Evolutionary conservation across 805 yeast species (phyloP).

Genomic region (Pichia cephalocereana): DNA sequence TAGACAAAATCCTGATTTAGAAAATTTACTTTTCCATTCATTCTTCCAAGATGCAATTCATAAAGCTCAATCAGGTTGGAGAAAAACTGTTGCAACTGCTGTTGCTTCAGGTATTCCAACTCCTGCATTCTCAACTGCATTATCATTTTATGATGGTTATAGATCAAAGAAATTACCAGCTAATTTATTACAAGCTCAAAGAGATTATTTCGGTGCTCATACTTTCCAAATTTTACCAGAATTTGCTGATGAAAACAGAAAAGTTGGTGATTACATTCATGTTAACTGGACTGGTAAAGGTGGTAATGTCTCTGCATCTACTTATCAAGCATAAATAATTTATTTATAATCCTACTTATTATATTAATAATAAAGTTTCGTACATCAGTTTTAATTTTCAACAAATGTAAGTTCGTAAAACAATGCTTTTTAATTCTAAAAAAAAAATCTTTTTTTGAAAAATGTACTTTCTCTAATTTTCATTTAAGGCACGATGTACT

Average conservation of each 20-base stretch:
- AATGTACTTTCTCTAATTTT: too few relatives aligned
- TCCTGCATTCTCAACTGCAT: conserved; percentile 95
- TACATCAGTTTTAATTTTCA: too few relatives aligned
- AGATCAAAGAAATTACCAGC: conserved; percentile 95
- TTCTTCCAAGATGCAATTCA: conserved; percentile 87
- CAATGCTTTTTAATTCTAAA: too few relatives aligned
- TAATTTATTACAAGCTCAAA: conserved; percentile 97
- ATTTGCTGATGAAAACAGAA: conserved; percentile 63
- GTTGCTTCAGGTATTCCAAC: conserved; percentile 87
- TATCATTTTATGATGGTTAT: conserved; percentile 98
- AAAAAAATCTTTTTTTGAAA: too few relatives aligned
- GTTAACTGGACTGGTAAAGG: conserved; percentile 99
- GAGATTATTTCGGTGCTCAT: conserved; percentile 99
- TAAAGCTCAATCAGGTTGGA: conserved; percentile 95
- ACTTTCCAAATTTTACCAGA: conserved; percentile 94
- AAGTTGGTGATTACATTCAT: conserved; percentile 79
- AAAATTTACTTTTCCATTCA: conserved; percentile 90
- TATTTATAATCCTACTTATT: too few relatives aligned
- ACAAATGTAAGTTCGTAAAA: too few relatives aligned
- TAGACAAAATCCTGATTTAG: conserved; percentile 87
- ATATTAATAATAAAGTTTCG: too few relatives aligned
- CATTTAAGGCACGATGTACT: too few relatives aligned
- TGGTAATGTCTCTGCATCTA: conserved; percentile 93
- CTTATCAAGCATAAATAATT: conserved; percentile 65
- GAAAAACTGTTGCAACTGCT: conserved; percentile 74